Conservation (phyloP, 768 basidiomycete species). For the Cytidiella melzeri region DNA sequence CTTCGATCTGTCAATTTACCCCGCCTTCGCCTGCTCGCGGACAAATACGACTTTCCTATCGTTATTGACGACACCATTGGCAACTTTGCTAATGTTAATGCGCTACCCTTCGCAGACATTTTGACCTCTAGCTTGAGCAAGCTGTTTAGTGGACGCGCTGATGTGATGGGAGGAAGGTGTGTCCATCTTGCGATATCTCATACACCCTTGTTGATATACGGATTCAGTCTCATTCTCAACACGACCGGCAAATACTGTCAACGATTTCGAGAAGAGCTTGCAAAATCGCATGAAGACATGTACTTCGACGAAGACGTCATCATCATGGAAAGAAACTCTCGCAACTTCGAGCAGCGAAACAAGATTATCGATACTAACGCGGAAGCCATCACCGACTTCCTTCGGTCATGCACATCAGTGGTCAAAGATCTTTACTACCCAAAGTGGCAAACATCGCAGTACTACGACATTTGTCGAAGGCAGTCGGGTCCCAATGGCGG, state of each 20-base stretch:
- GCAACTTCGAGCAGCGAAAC: conserved; percentile 78
- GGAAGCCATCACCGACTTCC: conserved; percentile 73
- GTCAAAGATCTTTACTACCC: conserved; percentile 90
- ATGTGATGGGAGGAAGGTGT: conserved; percentile 97
- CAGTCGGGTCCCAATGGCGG: conserved; percentile 28
- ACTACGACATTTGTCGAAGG: conserved; percentile 59
- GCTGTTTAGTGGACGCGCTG: conserved; percentile 65
- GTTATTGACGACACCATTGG: conserved; percentile 94
- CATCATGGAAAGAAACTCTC: conserved; percentile 97
- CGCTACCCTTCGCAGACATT: conserved; percentile 80
- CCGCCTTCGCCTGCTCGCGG: conserved; percentile 70
- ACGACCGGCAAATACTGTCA: conserved; percentile 67
- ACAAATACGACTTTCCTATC: conserved; percentile 82
- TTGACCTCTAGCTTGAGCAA: conserved; percentile 90
- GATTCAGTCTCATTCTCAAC: conserved; percentile 74
- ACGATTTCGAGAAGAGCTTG: conserved; percentile 54
- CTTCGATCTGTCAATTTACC: conserved; percentile 78
- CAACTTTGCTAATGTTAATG: conserved; percentile 90
- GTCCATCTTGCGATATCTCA: too few species aligned
- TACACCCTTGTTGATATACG: too few species aligned
- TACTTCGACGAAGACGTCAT: conserved; percentile 92
- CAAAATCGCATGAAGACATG: conserved; percentile 65
- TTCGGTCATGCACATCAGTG: conserved; percentile 50
- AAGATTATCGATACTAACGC: conserved; percentile 75
- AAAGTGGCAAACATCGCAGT: conserved; percentile 63